These are phyloP conservation scores for Acer negundo DNA, from an alignment of 345 rosid genomes.

Conservation along the genomic window DNA sequence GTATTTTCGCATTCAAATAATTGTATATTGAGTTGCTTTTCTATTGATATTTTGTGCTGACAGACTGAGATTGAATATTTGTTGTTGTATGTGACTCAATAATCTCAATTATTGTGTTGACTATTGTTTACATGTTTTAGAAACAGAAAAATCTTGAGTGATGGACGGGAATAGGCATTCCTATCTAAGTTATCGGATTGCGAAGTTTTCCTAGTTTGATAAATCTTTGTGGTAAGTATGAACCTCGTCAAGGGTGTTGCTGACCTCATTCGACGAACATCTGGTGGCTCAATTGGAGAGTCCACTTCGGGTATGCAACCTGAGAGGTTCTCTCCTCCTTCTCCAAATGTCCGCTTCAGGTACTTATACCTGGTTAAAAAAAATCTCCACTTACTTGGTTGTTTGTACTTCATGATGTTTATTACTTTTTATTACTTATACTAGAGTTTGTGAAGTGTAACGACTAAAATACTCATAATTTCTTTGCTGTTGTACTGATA, in stretches of 20 bases:
- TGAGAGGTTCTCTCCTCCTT: constrained; percentile 56
- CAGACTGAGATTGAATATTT: not conserved
- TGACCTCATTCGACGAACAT: constrained; percentile 68
- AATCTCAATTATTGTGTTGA: not conserved
- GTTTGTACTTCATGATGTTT: not conserved
- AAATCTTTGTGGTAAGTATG: constrained; percentile 42
- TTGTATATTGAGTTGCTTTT: not conserved
- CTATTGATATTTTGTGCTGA: not conserved
- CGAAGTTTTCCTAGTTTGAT: constrained; percentile 22
- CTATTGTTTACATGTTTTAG: constrained; percentile 2
- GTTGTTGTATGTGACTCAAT: not conserved
- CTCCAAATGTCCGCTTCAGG: constrained; percentile 62
- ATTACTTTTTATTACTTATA: constrained; percentile 21
- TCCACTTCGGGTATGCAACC: constrained; percentile 39
- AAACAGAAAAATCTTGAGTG: constrained; percentile 19
- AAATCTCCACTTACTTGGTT: not conserved
- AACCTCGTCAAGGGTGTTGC: constrained; percentile 82
- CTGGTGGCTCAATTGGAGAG: constrained; percentile 47
- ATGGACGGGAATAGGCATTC: constrained; percentile 29
- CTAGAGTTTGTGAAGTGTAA: constrained; percentile 1
- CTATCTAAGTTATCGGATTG: constrained; percentile 7
- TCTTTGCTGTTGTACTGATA: not conserved
- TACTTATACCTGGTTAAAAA: constrained; percentile 19
- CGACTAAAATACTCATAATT: not conserved
- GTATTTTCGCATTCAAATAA: not conserved